Base-by-base conservation (phyloP, 192 early-diverging fungal species). In the Coemansia reversa region DNA sequence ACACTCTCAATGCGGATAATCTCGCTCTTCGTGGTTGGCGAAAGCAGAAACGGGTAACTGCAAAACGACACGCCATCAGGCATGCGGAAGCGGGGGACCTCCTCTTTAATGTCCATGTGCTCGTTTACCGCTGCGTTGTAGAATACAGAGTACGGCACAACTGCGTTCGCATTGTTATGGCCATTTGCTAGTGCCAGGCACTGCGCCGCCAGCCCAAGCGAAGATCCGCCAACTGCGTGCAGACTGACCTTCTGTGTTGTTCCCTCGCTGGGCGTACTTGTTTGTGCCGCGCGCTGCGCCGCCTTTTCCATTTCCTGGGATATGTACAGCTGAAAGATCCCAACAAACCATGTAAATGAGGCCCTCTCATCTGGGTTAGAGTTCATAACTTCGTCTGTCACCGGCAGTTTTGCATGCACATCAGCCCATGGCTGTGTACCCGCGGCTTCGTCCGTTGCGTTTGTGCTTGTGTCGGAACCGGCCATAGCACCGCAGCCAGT, bases 51-150 rank as follows among this genome's bases (percentile, higher is more conserved):
- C 5, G 90, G 86, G 65, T 90, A 90, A 65, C 86, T 86, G 67
- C 90, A 92, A 51, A 90, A 89, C 16, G 89, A 86, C 69, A 92
- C 85, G 18, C 82, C 79, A 49, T 87, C 86, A 20, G 83, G 79
- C 59, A 86, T 81, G 32, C 88, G 86, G 30, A 85, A 91, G 32
- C 86, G 84, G 30, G 89, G 87, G 45, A 88, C 90, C 33, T 91
- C 90, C 22, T 91, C 90, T 66, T 88, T 89, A 51, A 89, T 89
- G 42, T 91, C 89, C 19, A 90, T 78, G 23, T 86, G 84, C 28
- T 86, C 85, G 60, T 91, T 91, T 23, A 91, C 68, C 0, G 83
- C 74, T 35, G 83, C 84, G 63, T 89, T 91, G 78, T 91, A 91
- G 59, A 91, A 91, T 12, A 76, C 83, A 14, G 84, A 75, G 42